phyloP scores from a whole-genome alignment of 495 filamentous ascomycete species.

The Tuber melanosporum region DNA sequence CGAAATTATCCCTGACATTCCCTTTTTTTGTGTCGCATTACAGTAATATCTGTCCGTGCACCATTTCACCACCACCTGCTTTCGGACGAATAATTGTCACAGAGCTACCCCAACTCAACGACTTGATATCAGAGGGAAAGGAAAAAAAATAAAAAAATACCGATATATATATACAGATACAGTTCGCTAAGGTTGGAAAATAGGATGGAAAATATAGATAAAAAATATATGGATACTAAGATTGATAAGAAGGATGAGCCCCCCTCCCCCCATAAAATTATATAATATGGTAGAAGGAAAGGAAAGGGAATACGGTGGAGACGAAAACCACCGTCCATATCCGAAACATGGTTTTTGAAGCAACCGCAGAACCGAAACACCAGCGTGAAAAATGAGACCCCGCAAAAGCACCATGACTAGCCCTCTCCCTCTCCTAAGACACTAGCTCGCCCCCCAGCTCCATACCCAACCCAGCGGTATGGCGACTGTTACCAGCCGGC shows the following conservation, averaged over 20 bases:
- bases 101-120: not conserved
- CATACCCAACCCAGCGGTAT: constrained; percentile 48
- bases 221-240: not conserved
- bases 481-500: constrained; percentile 40
- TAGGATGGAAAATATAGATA: not conserved
- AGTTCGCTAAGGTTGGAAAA: not conserved
- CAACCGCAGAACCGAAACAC: constrained; percentile 38
- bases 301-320: constrained; percentile 13
- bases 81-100: not conserved
- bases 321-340: constrained; percentile 29
- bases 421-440: constrained; percentile 32
- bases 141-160: not conserved
- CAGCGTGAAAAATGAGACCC: constrained; percentile 27
- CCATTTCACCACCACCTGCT: not conserved
- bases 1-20: not conserved
- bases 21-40: not conserved
- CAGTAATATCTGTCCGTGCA: not conserved
- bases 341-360: constrained; percentile 18
- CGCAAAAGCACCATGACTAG: constrained; percentile 28
- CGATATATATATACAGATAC: not conserved
- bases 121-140: not conserved
- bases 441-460: constrained; percentile 55
- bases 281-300: constrained; percentile 20
- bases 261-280: constrained; percentile 27
- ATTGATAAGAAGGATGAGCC: constrained; percentile 5